phyloP scores from a whole-genome alignment of 495 filamentous ascomycete genomes.

The Podospora pseudoanserina region DNA sequence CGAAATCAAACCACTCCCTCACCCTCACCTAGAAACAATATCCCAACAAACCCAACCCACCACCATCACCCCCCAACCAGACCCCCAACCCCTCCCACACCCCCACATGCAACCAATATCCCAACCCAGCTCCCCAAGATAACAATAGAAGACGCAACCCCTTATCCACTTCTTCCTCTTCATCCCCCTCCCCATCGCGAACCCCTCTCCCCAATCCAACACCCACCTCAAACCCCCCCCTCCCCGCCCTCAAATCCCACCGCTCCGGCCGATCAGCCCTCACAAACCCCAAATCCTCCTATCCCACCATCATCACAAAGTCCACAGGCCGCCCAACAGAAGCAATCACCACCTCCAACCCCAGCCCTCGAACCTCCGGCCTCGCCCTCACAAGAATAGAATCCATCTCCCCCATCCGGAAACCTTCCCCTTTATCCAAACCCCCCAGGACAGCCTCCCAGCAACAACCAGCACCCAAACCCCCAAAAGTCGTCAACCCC shows the following conservation, averaged over 20 bases:
- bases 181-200: not conserved
- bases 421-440: not conserved
- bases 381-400: not conserved
- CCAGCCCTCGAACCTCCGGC: slow-evolving; percentile 4
- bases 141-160: not conserved
- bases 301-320: slow-evolving; percentile 18
- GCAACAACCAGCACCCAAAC: not conserved
- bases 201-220: not conserved
- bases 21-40: slow-evolving; percentile 9
- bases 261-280: not conserved
- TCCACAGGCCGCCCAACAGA: slow-evolving; percentile 19
- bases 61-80: not conserved
- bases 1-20: not conserved
- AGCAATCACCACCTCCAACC: slow-evolving; percentile 12
- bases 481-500: not conserved
- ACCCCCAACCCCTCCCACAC: not conserved
- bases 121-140: not conserved
- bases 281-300: slow-evolving; percentile 17
- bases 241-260: not conserved
- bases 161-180: not conserved
- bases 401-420: not conserved
- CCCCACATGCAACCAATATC: not conserved
- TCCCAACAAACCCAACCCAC: not conserved
- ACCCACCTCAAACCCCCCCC: not conserved
- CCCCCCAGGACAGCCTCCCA: not conserved